Base-by-base conservation (phyloP, 1,284 basidiomycete species). In the Cryptococcus neoformans region DNA sequence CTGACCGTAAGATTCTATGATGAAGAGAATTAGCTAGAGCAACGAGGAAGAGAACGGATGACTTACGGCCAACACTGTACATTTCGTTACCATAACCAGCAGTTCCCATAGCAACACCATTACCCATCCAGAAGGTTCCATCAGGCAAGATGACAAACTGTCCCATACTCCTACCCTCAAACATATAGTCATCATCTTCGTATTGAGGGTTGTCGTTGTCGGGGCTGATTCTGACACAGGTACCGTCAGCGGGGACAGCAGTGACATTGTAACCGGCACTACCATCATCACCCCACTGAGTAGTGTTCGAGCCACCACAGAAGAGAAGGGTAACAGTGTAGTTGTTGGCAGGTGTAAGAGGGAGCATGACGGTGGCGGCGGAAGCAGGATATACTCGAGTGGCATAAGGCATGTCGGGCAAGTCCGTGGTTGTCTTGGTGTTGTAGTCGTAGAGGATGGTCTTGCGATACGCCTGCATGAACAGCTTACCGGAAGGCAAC, bases 301-400 rank as follows among this genome's bases (percentile, higher is more conserved):
- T 62, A 6, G 70, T 85, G 75, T 88, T 82, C 14, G 84, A 84
- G 38, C 92, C 92, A 63, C 92, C 92, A 68, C 92, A 96, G 81
- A 95, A 94, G 51, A 95, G 72, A 59, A 96, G 77, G 0, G 90
- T 91, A 1, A 88, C 88, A 0, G 82, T 85, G 80, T 89, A 97
- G 78, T 90, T 87, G 81, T 94, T 94, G 54, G 82, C 86, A 4
- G 90, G 89, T 0, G 89, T 93, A 42, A 97, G 81, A 1, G 94
- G 93, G 6, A 95, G 80, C 90, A 97, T 92, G 53, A 88, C 89
- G 1, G 84, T 85, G 8, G 89, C 93, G 55, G 87, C 93, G 0
- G 92, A 94, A 0, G 90, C 93, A 42, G 94, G 94, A 79, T 97
- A 97, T 37, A 94, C 90, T 56, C 91, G 87, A 45, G 85, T 82